phyloP scores from a whole-genome alignment of 2,329 filamentous ascomycete species.

The Chaetomiaceae sp. region DNA sequence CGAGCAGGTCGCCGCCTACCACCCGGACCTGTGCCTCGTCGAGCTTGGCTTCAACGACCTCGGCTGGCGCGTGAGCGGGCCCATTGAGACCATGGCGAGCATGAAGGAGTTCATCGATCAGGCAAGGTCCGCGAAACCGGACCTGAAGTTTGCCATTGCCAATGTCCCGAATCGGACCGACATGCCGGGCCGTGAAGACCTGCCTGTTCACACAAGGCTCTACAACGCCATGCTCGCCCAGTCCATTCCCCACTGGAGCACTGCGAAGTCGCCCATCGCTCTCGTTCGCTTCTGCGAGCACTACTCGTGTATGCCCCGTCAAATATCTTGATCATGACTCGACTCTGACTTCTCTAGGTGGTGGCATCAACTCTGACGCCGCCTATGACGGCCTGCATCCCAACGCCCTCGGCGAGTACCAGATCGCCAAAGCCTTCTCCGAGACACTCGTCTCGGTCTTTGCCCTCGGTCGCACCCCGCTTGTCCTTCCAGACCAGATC shows the following conservation, averaged over 20 bases:
- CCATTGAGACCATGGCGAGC: slow-evolving; percentile 21
- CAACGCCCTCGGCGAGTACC: slow-evolving; percentile 37
- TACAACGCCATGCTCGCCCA: slow-evolving; percentile 29
- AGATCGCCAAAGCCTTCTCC: slow-evolving; percentile 40
- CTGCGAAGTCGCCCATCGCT: slow-evolving; percentile 28
- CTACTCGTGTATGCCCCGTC: slow-evolving; percentile 28
- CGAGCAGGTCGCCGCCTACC: slow-evolving; percentile 27
- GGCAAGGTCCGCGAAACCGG: slow-evolving; percentile 29
- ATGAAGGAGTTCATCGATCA: slow-evolving; percentile 30
- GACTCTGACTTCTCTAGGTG: slow-evolving; percentile 16
- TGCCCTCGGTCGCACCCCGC: slow-evolving; percentile 21
- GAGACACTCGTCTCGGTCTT: slow-evolving; percentile 28
- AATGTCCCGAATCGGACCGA: slow-evolving; percentile 30
- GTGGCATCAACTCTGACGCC: slow-evolving; percentile 24
- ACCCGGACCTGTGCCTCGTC: slow-evolving; percentile 34
- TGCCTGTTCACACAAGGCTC: slow-evolving; percentile 23
- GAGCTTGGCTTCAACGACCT: slow-evolving; percentile 35
- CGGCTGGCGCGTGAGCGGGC: slow-evolving; percentile 28
- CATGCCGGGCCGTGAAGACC: slow-evolving; percentile 25
- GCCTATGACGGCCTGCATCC: slow-evolving; percentile 42
- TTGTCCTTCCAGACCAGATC: slow-evolving; percentile 25
- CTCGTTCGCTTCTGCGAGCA: slow-evolving; percentile 33
- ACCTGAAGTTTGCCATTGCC: slow-evolving; percentile 30
- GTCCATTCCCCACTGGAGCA: slow-evolving; percentile 27
- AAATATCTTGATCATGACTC: neutral